These are phyloP conservation scores for Coniferiporia sulphurascens DNA, from an alignment of 1,284 basidiomycete genomes.

Conservation along the genomic window DNA sequence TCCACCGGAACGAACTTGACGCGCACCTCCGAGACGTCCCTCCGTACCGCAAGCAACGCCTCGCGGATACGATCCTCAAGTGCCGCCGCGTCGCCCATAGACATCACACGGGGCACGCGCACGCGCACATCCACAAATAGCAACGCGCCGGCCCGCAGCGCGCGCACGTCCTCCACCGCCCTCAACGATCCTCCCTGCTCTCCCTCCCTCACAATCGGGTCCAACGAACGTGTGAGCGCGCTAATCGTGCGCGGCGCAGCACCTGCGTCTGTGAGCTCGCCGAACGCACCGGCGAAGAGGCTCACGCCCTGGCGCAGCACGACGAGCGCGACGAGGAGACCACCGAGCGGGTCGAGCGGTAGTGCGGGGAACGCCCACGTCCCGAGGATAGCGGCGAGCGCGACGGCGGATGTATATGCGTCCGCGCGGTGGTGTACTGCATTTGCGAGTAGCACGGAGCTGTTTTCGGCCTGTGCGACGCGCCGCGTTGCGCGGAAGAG, in stretches of 20 bases:
- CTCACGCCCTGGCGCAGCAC: constrained; percentile 83
- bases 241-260: constrained; percentile 56
- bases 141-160: constrained; percentile 71
- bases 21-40: constrained; percentile 76
- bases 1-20: constrained; percentile 61
- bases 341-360: constrained; percentile 92
- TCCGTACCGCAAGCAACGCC: constrained; percentile 56
- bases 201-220: constrained; percentile 42
- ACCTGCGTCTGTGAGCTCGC: constrained; percentile 84
- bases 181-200: constrained; percentile 6
- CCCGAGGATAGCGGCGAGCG: constrained; percentile 85
- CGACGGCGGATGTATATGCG: constrained; percentile 85
- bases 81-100: constrained; percentile 50
- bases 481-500: constrained; percentile 83
- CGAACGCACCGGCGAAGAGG: constrained; percentile 69
- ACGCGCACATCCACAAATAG: constrained; percentile 74
- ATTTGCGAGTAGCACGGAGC: constrained; percentile 87
- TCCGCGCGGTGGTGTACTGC: constrained; percentile 94
- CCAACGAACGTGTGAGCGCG: constrained; percentile 48
- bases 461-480: constrained; percentile 87
- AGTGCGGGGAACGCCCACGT: constrained; percentile 81
- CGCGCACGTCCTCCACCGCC: constrained; percentile 61
- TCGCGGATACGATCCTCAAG: constrained; percentile 62
- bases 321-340: constrained; percentile 82
- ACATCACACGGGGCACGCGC: constrained; percentile 57